Percentiles rank a stretch among this genome's conserved stretches.
phyloP scores from a whole-genome alignment of 106 monocot genomes.

The Vanilla planifolia region DNA sequence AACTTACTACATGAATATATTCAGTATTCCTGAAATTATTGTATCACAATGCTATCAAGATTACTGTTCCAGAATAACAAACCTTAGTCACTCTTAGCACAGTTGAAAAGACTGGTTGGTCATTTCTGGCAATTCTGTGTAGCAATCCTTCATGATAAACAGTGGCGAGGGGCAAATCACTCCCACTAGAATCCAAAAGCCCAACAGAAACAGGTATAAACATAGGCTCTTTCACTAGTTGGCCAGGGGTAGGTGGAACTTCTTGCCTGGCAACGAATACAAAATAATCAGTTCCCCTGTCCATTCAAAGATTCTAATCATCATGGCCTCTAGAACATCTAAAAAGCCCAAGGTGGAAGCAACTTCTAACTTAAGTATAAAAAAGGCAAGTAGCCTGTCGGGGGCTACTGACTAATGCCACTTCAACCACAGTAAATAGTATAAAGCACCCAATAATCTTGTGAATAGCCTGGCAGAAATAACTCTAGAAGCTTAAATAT shows the following conservation, averaged over 20 bases:
- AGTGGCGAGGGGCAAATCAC: conserved; percentile 72
- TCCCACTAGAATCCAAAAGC: conserved; percentile 79
- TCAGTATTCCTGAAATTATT: no score
- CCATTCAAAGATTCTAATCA: no score
- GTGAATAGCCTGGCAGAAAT: no score
- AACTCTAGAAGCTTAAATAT: no score
- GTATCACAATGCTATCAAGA: no score
- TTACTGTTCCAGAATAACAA: background rate
- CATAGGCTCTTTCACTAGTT: conserved; percentile 88
- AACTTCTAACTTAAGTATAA: no score
- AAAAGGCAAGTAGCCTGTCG: no score
- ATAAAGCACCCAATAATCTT: no score
- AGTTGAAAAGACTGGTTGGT: conserved; percentile 42
- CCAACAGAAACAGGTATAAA: conserved; percentile 86
- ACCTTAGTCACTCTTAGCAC: conserved; percentile 87
- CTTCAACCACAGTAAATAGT: no score
- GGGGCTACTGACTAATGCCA: no score
- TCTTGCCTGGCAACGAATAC: conserved; percentile 62
- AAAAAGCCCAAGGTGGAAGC: background rate
- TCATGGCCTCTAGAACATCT: no score
- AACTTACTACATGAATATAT: no score
- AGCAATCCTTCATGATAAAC: conserved; percentile 68
- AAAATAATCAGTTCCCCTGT: background rate
- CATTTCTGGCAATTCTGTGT: conserved; percentile 28
- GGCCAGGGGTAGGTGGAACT: conserved; percentile 88